A percentile compares a stretch with the other conserved stretches of the same genome.
Evolutionary conservation across 148 eudicot species (phyloP).

Genomic region (Vaccinium macrocarpon): DNA sequence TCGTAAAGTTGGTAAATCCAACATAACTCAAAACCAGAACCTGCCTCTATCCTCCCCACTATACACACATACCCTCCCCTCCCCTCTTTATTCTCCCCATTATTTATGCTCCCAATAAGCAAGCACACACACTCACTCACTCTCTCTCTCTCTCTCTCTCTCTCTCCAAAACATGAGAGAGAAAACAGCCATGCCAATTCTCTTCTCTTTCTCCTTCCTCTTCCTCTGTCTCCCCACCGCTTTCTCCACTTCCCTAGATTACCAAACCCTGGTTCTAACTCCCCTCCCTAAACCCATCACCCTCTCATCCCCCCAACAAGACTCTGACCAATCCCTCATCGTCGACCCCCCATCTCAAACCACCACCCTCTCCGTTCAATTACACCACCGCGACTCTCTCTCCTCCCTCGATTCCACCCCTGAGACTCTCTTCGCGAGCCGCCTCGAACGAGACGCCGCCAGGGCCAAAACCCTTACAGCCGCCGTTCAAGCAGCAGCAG

Average conservation of each 20-base stretch:
- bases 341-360: background rate
- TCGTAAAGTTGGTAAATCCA: background rate
- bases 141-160: constrained; percentile 19
- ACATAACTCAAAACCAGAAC: constrained; percentile 19
- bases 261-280: constrained; percentile 40
- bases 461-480: constrained; percentile 36
- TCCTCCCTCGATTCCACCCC: constrained; percentile 31
- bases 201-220: constrained; percentile 9
- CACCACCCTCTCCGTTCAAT: constrained; percentile 24
- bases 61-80: background rate
- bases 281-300: constrained; percentile 43
- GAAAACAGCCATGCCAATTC: background rate
- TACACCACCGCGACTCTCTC: constrained; percentile 63
- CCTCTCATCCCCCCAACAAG: constrained; percentile 15
- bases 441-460: constrained; percentile 57
- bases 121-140: constrained; percentile 16
- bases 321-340: constrained; percentile 14
- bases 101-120: constrained; percentile 26
- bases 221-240: constrained; percentile 22
- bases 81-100: background rate
- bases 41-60: background rate
- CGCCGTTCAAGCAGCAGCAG: constrained; percentile 13
- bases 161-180: constrained; percentile 24
- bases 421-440: constrained; percentile 45
- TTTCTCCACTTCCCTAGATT: constrained; percentile 24